phyloP scores from a whole-genome alignment of 352 stramenopile species.

The Phytopythium ostracodes region DNA sequence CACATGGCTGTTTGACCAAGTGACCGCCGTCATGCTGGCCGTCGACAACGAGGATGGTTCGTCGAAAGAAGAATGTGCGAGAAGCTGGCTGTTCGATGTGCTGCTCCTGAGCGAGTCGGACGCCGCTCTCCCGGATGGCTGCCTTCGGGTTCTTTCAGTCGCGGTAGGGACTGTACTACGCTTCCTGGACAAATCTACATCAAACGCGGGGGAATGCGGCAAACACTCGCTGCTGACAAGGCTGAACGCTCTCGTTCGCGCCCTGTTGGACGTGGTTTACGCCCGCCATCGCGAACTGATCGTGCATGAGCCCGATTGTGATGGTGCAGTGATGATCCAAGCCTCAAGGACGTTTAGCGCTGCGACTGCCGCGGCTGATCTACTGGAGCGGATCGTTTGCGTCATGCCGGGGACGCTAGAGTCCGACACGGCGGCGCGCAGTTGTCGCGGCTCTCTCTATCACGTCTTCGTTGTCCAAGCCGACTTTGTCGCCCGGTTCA shows the following conservation, averaged over 20 bases:
- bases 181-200: slow-evolving; percentile 7
- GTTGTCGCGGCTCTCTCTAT: not conserved
- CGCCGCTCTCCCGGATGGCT: slow-evolving; percentile 19
- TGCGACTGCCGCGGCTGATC: not conserved
- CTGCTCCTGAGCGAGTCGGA: slow-evolving; percentile 37
- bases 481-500: slow-evolving; percentile 2
- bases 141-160: slow-evolving; percentile 22
- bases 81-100: slow-evolving; percentile 63
- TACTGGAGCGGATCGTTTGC: not conserved
- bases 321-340: slow-evolving; percentile 20
- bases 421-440: not conserved
- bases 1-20: slow-evolving; percentile 28
- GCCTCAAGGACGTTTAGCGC: not conserved
- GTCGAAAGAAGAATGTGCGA: not conserved
- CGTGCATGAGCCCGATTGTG: slow-evolving; percentile 25
- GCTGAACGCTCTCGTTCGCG: slow-evolving; percentile 21
- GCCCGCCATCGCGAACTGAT: slow-evolving; percentile 30
- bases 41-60: not conserved
- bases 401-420: not conserved
- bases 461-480: not conserved
- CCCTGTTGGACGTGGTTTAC: slow-evolving; percentile 34
- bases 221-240: slow-evolving; percentile 2
- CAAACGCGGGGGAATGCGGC: not conserved
- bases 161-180: slow-evolving; percentile 16
- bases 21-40: not conserved